These are phyloP conservation scores for Saksenaea oblongispora DNA, from an alignment of 371 early-diverging fungal genomes.

Conservation along the genomic window DNA sequence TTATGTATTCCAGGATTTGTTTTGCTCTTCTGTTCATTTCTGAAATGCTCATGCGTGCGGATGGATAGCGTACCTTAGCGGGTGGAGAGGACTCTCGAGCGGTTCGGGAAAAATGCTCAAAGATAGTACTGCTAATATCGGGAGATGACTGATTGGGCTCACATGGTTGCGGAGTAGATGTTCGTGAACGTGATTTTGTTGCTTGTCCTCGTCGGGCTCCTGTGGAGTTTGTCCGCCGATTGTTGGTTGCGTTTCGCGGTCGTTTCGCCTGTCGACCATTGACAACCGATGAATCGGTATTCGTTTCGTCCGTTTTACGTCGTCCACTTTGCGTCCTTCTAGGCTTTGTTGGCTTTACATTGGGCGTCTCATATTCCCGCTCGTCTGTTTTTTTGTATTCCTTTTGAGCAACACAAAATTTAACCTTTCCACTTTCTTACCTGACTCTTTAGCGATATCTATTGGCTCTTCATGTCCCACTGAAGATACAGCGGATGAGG, in stretches of 20 bases:
- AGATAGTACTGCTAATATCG: constrained; percentile 15
- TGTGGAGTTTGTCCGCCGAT: constrained; percentile 11
- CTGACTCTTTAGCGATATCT: background rate
- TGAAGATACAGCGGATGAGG: constrained; percentile 8
- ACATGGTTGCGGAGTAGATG: constrained; percentile 23
- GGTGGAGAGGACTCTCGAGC: constrained; percentile 37
- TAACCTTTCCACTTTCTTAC: background rate
- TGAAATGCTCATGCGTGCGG: constrained; percentile 44
- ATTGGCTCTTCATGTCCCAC: background rate
- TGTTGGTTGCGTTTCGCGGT: background rate
- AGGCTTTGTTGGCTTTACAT: background rate
- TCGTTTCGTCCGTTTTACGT: background rate
- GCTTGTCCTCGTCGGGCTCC: constrained; percentile 11
- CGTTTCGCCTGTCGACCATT: background rate
- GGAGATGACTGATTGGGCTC: constrained; percentile 13
- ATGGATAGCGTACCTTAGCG: constrained; percentile 46
- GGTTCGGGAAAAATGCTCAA: constrained; percentile 22
- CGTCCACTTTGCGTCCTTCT: background rate
- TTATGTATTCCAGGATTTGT: constrained; percentile 58
- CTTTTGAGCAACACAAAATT: no score
- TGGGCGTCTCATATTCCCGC: background rate
- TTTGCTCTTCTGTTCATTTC: constrained; percentile 63
- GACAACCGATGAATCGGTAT: no score
- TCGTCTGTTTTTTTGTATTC: background rate
- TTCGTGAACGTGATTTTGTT: constrained; percentile 17